Percentiles rank a stretch among this genome's conserved stretches.
phyloP scores from a whole-genome alignment of 352 stramenopile genomes.

The Phytophthora litchii region DNA sequence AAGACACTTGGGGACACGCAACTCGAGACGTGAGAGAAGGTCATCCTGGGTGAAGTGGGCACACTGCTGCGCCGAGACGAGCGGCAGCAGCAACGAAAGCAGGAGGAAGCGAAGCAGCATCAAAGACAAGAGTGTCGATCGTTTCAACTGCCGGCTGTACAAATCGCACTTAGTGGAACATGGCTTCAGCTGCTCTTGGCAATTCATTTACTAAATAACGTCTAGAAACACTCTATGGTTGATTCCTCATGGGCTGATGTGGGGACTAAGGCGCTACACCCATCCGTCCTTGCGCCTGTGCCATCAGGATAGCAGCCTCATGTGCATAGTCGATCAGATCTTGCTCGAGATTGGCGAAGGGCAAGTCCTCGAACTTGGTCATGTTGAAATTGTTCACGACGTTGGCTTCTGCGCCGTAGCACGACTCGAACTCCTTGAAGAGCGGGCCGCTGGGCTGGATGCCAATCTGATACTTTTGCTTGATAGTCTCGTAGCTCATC shows the following conservation, averaged over 20 bases:
- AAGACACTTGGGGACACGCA: slow-evolving; percentile 47
- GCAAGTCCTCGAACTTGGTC: slow-evolving; percentile 42
- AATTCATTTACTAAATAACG: slow-evolving; percentile 33
- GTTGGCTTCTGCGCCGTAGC: slow-evolving; percentile 52
- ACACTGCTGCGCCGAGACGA: slow-evolving; percentile 33
- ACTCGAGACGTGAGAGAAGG: slow-evolving; percentile 52
- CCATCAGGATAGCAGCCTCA: slow-evolving; percentile 44
- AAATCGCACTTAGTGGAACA: slow-evolving; percentile 19
- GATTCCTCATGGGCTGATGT: slow-evolving; percentile 2
- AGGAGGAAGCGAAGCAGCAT: slow-evolving; percentile 23
- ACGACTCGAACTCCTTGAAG: slow-evolving; percentile 59
- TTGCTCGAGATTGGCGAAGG: slow-evolving; percentile 55
- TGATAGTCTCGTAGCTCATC: slow-evolving; percentile 55
- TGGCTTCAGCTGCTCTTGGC: slow-evolving; percentile 2
- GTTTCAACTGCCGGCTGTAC: slow-evolving; percentile 9
- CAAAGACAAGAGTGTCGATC: slow-evolving; percentile 2
- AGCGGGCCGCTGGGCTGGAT: slow-evolving; percentile 47
- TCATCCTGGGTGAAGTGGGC: slow-evolving; percentile 42
- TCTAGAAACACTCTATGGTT: slow-evolving; percentile 30
- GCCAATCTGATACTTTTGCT: slow-evolving; percentile 48
- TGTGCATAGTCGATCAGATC: slow-evolving; percentile 59
- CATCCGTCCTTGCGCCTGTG: slow-evolving; percentile 19
- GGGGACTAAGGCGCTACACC: slow-evolving; percentile 5
- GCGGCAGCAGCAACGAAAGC: slow-evolving; percentile 21
- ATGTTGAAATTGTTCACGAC: slow-evolving; percentile 49